Percentiles rank a stretch among this genome's conserved stretches.
phyloP scores from a whole-genome alignment of 306 rosid genomes.

The Hippophae gyantsensis region DNA sequence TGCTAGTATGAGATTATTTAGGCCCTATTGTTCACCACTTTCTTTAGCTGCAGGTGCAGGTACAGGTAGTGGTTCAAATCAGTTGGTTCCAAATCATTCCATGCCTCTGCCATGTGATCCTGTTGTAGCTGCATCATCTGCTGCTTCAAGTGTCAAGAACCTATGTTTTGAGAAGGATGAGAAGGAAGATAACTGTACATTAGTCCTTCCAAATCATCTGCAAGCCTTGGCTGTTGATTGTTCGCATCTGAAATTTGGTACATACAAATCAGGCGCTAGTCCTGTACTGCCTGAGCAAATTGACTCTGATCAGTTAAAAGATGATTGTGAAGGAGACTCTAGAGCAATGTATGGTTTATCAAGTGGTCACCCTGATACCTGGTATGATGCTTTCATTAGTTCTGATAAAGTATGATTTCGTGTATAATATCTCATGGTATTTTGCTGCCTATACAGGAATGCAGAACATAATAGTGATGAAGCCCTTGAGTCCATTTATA shows the following conservation, averaged over 20 bases:
- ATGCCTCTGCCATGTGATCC: conserved; percentile 16
- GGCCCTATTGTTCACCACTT: background rate
- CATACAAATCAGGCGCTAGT: conserved; percentile 30
- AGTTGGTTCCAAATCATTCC: conserved; percentile 18
- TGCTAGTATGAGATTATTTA: background rate
- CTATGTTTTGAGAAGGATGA: conserved; percentile 30
- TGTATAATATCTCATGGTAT: conserved; percentile 15
- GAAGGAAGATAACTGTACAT: conserved; percentile 17
- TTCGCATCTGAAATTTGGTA: conserved; percentile 71
- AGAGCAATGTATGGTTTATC: conserved; percentile 27
- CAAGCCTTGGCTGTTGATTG: conserved; percentile 46
- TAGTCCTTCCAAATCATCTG: conserved; percentile 57
- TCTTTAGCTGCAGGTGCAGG: conserved; percentile 10
- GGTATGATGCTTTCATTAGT: conserved; percentile 28
- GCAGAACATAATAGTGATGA: conserved; percentile 19
- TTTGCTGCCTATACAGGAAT: conserved; percentile 21
- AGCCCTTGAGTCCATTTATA: conserved; percentile 24
- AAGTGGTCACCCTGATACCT: conserved; percentile 21
- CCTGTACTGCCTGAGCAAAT: conserved; percentile 27
- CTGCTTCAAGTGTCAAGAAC: conserved; percentile 30
- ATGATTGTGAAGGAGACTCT: conserved; percentile 32
- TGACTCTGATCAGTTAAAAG: conserved; percentile 25
- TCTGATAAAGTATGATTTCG: conserved; percentile 15
- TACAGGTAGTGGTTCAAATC: conserved; percentile 8
- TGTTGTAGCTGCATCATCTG: conserved; percentile 29